Conservation (phyloP, 768 basidiomycete species). For the Pleurotus salmoneostramineus region DNA sequence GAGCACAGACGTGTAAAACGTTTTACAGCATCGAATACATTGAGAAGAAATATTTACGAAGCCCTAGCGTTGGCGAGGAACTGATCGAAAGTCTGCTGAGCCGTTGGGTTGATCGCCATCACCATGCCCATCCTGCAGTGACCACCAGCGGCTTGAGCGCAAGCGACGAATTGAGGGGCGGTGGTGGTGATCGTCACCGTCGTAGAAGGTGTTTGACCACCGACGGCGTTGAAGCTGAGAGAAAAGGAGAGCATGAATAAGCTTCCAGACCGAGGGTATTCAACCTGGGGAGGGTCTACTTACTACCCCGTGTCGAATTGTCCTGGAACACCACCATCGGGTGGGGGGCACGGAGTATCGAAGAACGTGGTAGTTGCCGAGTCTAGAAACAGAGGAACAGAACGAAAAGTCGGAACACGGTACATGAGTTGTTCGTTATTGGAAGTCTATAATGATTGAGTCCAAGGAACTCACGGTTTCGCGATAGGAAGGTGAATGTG, state of each 20-base stretch:
- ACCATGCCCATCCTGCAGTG: constrained; percentile 16
- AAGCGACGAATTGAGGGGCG: constrained; percentile 15
- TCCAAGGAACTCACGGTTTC: constrained; percentile 10
- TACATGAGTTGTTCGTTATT: not conserved
- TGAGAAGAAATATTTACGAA: not conserved
- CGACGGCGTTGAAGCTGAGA: constrained; percentile 12
- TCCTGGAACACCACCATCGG: constrained; percentile 12
- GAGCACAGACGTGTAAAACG: not conserved
- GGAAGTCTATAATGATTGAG: no score
- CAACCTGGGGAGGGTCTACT: not conserved
- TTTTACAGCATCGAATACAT: not conserved
- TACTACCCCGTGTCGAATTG: constrained; percentile 17
- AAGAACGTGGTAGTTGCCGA: constrained; percentile 14
- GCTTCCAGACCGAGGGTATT: no score
- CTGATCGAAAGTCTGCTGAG: constrained; percentile 6
- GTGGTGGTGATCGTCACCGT: constrained; percentile 12
- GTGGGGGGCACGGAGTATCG: constrained; percentile 16
- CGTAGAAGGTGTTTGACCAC: constrained; percentile 9
- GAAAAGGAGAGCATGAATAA: not conserved
- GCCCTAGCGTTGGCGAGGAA: constrained; percentile 11
- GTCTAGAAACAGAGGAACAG: constrained; percentile 6
- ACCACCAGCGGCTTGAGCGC: constrained; percentile 13
- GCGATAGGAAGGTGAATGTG: constrained; percentile 16
- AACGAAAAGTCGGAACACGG: not conserved
- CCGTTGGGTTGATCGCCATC: constrained; percentile 14